Percentiles rank a stretch among this genome's conserved stretches.
Evolutionary conservation across 148 eudicot species (phyloP).

Genomic region (Chenopodium berlandieri): DNA sequence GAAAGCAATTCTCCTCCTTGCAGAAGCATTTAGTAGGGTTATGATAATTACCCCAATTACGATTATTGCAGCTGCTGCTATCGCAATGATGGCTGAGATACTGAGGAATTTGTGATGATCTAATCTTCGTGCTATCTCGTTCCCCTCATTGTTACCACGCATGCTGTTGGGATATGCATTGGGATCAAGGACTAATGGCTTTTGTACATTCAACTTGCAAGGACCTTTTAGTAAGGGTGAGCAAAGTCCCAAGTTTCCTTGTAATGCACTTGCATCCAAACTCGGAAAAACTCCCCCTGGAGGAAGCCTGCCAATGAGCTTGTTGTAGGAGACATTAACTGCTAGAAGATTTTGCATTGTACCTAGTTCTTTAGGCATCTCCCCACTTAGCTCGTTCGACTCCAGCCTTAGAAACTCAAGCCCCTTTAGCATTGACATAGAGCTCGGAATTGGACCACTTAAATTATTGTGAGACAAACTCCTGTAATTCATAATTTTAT

Average conservation of each 20-base stretch:
- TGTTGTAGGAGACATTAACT: slow-evolving; percentile 78
- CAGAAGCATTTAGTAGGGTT: slow-evolving; percentile 64
- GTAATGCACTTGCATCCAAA: slow-evolving; percentile 63
- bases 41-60: slow-evolving; percentile 64
- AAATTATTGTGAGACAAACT: slow-evolving; percentile 79
- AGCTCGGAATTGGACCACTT: slow-evolving; percentile 69
- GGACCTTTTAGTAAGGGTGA: slow-evolving; percentile 87
- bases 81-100: slow-evolving; percentile 71
- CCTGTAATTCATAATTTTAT: slow-evolving; percentile 41
- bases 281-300: slow-evolving; percentile 61
- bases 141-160: slow-evolving; percentile 35
- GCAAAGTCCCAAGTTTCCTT: slow-evolving; percentile 84
- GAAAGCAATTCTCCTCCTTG: slow-evolving; percentile 56
- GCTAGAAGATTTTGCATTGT: slow-evolving; percentile 62
- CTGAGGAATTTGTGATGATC: slow-evolving; percentile 67
- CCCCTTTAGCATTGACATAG: slow-evolving; percentile 59
- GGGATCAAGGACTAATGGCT: slow-evolving; percentile 89
- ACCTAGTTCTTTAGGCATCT: slow-evolving; percentile 81
- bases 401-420: slow-evolving; percentile 82
- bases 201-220: slow-evolving; percentile 77
- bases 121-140: slow-evolving; percentile 3
- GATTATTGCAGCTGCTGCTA: slow-evolving; percentile 71
- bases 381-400: slow-evolving; percentile 74
- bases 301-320: slow-evolving; percentile 82
- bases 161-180: slow-evolving; percentile 46